Conservation (phyloP, 371 early-diverging fungal species). For the Fennellomyces sp. region DNA sequence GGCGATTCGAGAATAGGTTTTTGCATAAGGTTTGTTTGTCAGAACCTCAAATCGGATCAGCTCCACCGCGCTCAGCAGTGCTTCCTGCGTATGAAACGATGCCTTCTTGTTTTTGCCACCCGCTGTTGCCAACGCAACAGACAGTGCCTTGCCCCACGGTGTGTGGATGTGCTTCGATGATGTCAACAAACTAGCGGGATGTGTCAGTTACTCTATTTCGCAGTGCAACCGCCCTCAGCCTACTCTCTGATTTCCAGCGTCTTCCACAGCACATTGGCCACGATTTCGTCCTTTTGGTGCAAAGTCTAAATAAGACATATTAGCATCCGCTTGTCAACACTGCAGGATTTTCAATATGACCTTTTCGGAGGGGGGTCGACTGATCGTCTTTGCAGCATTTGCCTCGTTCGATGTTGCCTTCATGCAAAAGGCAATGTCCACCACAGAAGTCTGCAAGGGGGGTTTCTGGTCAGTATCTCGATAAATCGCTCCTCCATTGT, state of each 20-base stretch:
- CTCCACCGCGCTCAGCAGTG: slow-evolving; percentile 62
- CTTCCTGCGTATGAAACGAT: slow-evolving; percentile 47
- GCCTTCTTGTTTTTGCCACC: slow-evolving; percentile 8
- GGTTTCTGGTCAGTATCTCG: not conserved
- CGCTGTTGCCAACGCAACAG: slow-evolving; percentile 23
- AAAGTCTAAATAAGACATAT: too few species aligned
- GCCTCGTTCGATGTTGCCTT: slow-evolving; percentile 35
- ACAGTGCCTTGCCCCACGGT: slow-evolving; percentile 51
- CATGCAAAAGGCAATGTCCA: slow-evolving; percentile 52
- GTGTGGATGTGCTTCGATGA: slow-evolving; percentile 50
- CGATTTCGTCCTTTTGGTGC: slow-evolving; percentile 47
- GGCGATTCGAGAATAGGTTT: slow-evolving; percentile 46
- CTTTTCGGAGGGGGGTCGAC: slow-evolving; percentile 26
- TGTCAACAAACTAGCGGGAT: slow-evolving; percentile 53
- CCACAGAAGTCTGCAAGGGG: slow-evolving; percentile 20
- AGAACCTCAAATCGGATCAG: slow-evolving; percentile 61
- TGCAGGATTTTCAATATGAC: slow-evolving; percentile 9
- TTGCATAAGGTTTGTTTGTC: slow-evolving; percentile 54
- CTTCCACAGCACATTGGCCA: slow-evolving; percentile 54
- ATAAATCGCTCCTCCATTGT: not conserved
- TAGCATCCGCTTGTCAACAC: too few species aligned
- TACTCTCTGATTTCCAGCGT: slow-evolving; percentile 59
- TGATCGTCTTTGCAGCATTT: slow-evolving; percentile 44
- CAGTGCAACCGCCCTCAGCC: too few species aligned
- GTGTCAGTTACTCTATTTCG: too few species aligned